Base-by-base conservation (phyloP, 2,329 filamentous ascomycete genomes). In the Fonsecaea erecta region DNA sequence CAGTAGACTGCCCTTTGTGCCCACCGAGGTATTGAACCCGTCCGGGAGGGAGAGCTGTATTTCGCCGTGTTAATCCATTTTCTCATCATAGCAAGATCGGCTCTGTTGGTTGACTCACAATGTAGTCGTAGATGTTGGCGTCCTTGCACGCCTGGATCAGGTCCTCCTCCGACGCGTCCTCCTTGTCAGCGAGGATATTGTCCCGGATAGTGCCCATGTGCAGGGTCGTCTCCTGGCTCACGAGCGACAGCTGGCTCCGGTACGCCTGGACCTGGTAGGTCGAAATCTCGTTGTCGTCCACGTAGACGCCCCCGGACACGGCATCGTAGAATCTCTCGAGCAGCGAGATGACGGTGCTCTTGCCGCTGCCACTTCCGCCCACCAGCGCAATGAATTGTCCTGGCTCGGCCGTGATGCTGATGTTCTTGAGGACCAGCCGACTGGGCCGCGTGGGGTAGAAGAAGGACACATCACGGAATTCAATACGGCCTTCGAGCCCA, bases 271-370 rank as follows among this genome's bases (percentile, higher is more conserved):
- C 11, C 12, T 57, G 94, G 89, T 79, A 97, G 97, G 60, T 92
- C n/a, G 73, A 59, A 16, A 92, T 97, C 82, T 96, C 90, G 68
- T 88, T 86, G 60, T 88, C 92, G 73, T 98, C 93, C 21, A 98
- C 83, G 63, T 87, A 90, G 32, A 98, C 84, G 12, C 87, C 87
- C 11, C 94, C 94, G 0, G 86, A 83, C 0, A 93, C 83, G 0
- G 92, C 90, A 71, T 97, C 92, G 75, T 98, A 98, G 81, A 98
- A 97, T 32, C 94, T 89, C 76, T 98, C 93, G 21, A 98, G 81
- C 1, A 98, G 84, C 4, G 91, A 90, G 75, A 98, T 96, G 0
- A 93, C 95, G 0, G 94, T 98, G 53, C 88, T 92, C 81, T 99
- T 98, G 64, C 95, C 94, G 73, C 93, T 96, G 2, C 95, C 94